phyloP scores from a whole-genome alignment of 108 stramenopile species.

The Skeletonema potamos region DNA sequence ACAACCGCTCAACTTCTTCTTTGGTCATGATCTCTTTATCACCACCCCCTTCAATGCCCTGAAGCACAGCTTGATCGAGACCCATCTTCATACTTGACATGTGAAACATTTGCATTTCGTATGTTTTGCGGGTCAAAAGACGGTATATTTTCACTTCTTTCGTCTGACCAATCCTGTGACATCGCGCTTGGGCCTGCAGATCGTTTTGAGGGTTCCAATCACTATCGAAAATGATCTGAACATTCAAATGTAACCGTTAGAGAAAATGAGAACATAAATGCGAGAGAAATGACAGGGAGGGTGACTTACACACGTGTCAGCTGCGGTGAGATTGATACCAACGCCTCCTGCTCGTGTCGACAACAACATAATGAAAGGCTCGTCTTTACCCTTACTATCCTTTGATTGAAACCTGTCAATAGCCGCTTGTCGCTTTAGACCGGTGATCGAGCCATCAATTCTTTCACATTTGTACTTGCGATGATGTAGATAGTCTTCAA shows the following conservation, averaged over 20 bases:
- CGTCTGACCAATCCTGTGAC: conserved; percentile 99
- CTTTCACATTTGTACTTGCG: conserved; percentile 81
- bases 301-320: conserved; percentile 79
- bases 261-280: not conserved
- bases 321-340: conserved; percentile 96
- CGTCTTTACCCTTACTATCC: conserved; percentile 47
- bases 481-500: conserved; percentile 90
- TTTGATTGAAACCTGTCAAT: conserved; percentile 94
- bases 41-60: conserved; percentile 75
- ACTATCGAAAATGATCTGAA: conserved; percentile 91
- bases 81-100: conserved; percentile 96
- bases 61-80: conserved; percentile 97
- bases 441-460: conserved; percentile 96
- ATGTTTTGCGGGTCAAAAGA: conserved; percentile 94
- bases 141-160: conserved; percentile 88
- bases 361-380: conserved; percentile 96
- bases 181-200: conserved; percentile 94
- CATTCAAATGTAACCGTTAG: not conserved
- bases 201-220: conserved; percentile 99
- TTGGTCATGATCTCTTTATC: conserved; percentile 75
- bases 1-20: conserved; percentile 77
- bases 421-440: conserved; percentile 85
- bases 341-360: conserved; percentile 96
- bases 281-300: not conserved
- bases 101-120: conserved; percentile 98